Evolutionary conservation across 108 stramenopile species (phyloP).

Genomic region (Pseudonitzschia pungens): DNA sequence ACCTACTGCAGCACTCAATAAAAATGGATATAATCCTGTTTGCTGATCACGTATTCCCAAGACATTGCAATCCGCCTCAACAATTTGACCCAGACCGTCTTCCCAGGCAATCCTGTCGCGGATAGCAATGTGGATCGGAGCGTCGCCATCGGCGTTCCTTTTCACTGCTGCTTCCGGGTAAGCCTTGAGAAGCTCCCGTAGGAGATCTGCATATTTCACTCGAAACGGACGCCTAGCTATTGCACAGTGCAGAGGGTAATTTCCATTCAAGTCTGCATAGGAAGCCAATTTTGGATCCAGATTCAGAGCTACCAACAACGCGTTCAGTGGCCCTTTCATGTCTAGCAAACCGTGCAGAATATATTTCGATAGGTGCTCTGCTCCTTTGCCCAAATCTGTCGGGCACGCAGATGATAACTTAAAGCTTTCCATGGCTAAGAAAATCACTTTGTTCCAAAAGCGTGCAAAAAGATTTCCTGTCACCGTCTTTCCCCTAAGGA

Average conservation of each 20-base stretch:
- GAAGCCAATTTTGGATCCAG: conserved; percentile 32
- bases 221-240: conserved; percentile 38
- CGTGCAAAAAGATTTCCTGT: conserved; percentile 33
- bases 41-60: conserved; percentile 23
- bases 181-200: conserved; percentile 25
- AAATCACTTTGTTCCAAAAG: conserved; percentile 43
- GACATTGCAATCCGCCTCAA: conserved; percentile 18
- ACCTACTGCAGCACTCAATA: conserved; percentile 38
- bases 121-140: conserved; percentile 44
- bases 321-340: conserved; percentile 29
- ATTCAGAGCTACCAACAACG: conserved; percentile 35
- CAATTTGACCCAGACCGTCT: conserved; percentile 36
- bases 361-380: conserved; percentile 13
- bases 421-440: conserved; percentile 28
- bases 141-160: conserved; percentile 25
- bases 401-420: conserved; percentile 11
- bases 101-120: conserved; percentile 39
- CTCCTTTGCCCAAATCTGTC: background rate
- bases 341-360: conserved; percentile 32
- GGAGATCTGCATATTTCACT: conserved; percentile 34
- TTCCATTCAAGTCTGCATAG: conserved; percentile 33
- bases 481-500: conserved; percentile 27
- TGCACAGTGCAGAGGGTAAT: conserved; percentile 37
- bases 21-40: conserved; percentile 44
- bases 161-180: conserved; percentile 36